These are phyloP conservation scores for Aspergillus sclerotioniger DNA, from an alignment of 495 filamentous ascomycete genomes.

Conservation along the genomic window DNA sequence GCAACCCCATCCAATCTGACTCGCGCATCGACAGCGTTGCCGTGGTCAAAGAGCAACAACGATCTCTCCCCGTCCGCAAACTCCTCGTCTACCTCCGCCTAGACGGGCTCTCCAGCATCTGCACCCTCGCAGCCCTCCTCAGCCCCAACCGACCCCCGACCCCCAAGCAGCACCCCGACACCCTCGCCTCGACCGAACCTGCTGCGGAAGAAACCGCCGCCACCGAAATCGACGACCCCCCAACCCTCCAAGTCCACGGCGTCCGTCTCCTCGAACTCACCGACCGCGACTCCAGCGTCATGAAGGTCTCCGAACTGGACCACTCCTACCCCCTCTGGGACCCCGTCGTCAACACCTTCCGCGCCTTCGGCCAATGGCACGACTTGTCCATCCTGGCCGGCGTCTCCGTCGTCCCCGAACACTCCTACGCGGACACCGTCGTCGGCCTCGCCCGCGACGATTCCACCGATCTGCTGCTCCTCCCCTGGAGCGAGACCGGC, in stretches of 20 bases:
- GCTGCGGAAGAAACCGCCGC: slow-evolving; percentile 32
- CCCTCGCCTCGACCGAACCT: slow-evolving; percentile 20
- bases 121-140: slow-evolving; percentile 79
- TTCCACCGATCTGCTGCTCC: slow-evolving; percentile 74
- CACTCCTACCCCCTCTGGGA: slow-evolving; percentile 69
- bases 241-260: slow-evolving; percentile 75
- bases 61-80: slow-evolving; percentile 37
- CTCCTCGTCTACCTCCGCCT: slow-evolving; percentile 74
- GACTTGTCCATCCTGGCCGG: slow-evolving; percentile 80
- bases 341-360: slow-evolving; percentile 89
- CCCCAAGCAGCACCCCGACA: slow-evolving; percentile 51
- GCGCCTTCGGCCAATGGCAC: slow-evolving; percentile 81
- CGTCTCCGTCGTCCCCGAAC: slow-evolving; percentile 72
- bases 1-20: slow-evolving; percentile 50
- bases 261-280: slow-evolving; percentile 84
- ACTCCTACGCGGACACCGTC: slow-evolving; percentile 75
- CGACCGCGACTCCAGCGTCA: slow-evolving; percentile 90
- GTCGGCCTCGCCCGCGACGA: slow-evolving; percentile 63
- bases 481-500: slow-evolving; percentile 91
- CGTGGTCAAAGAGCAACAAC: slow-evolving; percentile 44
- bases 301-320: slow-evolving; percentile 84
- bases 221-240: slow-evolving; percentile 21
- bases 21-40: slow-evolving; percentile 36
- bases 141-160: slow-evolving; percentile 28
- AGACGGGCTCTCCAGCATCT: slow-evolving; percentile 82